Percentiles rank a stretch among this genome's conserved stretches.
Evolutionary conservation across 441 rosid species (phyloP).

Genomic region (Mallotus japonicus): DNA sequence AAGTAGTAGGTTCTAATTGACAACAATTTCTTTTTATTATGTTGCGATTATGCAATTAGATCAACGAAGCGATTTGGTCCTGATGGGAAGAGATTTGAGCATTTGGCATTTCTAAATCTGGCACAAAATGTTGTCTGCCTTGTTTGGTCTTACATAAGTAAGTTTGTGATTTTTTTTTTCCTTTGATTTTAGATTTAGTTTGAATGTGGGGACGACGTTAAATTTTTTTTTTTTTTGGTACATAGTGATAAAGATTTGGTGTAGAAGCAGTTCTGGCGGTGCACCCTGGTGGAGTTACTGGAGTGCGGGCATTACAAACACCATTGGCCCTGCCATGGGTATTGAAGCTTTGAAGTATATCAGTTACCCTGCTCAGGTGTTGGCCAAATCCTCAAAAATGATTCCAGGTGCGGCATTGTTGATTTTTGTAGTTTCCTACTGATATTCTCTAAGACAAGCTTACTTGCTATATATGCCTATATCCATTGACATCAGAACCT

Average conservation of each 20-base stretch:
- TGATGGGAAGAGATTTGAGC: constrained; percentile 84
- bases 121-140: constrained; percentile 85
- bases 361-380: constrained; percentile 97
- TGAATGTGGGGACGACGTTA: too few species aligned
- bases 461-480: neutral
- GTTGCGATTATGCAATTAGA: constrained; percentile 29
- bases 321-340: constrained; percentile 98
- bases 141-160: constrained; percentile 80
- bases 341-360: constrained; percentile 94
- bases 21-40: neutral
- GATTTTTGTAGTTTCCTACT: neutral
- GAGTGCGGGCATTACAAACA: constrained; percentile 97
- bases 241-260: constrained; percentile 92
- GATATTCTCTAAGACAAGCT: neutral
- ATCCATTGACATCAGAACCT: neutral
- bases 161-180: constrained; percentile 24
- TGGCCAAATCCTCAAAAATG: constrained; percentile 96
- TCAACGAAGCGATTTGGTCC: constrained; percentile 88
- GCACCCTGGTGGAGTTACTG: constrained; percentile 96
- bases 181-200: neutral
- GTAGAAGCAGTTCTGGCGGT: constrained; percentile 49
- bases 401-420: constrained; percentile 64
- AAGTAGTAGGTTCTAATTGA: neutral
- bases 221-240: constrained; percentile 10
- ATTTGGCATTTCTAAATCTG: constrained; percentile 79